Conservation (phyloP, 176 grass and related monocot genomes). For the Oropetium thomaeum region DNA sequence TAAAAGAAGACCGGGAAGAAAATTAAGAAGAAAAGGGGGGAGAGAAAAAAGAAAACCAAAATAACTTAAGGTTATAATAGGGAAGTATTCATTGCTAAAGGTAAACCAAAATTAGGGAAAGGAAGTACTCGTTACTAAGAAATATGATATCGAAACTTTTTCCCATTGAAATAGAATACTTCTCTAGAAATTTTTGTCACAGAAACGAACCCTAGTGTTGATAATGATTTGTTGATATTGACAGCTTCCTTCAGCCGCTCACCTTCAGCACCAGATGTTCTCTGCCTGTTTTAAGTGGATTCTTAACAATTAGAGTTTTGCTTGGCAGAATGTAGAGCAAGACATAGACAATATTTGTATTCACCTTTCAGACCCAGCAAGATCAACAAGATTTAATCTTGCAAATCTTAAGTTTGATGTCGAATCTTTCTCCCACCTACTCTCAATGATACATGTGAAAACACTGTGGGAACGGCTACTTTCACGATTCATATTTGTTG, state of each 20-base stretch:
- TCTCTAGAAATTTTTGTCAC: constrained; percentile 13
- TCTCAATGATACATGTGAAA: constrained; percentile 95
- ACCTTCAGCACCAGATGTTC: constrained; percentile 94
- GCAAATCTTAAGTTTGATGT: constrained; percentile 78
- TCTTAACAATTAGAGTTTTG: constrained; percentile 27
- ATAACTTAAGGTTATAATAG: too few species aligned
- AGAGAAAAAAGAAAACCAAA: too few species aligned
- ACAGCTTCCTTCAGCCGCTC: constrained; percentile 91
- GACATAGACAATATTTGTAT: not conserved
- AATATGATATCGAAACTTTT: not conserved
- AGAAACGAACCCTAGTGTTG: constrained; percentile 72
- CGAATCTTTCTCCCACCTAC: constrained; percentile 85
- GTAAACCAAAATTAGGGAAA: too few species aligned
- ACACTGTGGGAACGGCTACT: constrained; percentile 95
- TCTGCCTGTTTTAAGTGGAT: constrained; percentile 75
- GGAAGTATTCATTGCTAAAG: too few species aligned
- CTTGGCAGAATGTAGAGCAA: not conserved
- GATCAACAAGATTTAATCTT: constrained; percentile 94
- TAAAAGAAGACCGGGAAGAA: too few species aligned
- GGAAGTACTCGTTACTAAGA: constrained; percentile 10
- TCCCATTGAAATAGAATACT: not conserved
- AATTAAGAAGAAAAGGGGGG: too few species aligned
- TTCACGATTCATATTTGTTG: constrained; percentile 93
- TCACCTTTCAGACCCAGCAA: constrained; percentile 97
- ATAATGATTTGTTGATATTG: constrained; percentile 98